A percentile compares a stretch with the other conserved stretches of the same genome.
These are phyloP conservation scores for Garcia nutans DNA, from an alignment of 345 rosid species.

Conservation along the genomic window DNA sequence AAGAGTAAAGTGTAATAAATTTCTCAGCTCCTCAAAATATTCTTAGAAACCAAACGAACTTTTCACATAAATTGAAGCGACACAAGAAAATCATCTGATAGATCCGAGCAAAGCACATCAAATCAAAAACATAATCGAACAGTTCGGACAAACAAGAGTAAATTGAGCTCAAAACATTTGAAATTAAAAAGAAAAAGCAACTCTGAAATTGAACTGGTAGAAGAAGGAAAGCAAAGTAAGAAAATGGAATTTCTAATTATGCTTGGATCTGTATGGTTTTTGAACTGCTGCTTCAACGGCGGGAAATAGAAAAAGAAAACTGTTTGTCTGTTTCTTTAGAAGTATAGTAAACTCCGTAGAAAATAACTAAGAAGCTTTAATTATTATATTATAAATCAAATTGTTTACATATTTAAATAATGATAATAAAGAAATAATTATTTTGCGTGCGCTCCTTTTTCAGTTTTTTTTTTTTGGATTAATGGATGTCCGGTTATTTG, in stretches of 20 bases:
- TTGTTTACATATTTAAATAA: too few species aligned
- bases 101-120: not conserved
- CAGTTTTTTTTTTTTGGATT: too few species aligned
- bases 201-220: not conserved
- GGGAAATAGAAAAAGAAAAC: not conserved
- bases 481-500: not conserved
- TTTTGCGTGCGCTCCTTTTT: not conserved
- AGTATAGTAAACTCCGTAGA: too few species aligned
- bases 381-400: too few species aligned
- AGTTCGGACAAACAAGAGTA: not conserved
- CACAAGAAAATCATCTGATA: not conserved
- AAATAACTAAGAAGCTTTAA: too few species aligned
- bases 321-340: not conserved
- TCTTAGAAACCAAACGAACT: constrained; percentile 1
- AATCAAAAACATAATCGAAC: not conserved
- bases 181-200: too few species aligned
- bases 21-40: not conserved
- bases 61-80: not conserved
- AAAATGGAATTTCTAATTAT: not conserved
- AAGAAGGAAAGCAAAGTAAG: too few species aligned
- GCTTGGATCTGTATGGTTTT: constrained; percentile 5
- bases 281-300: constrained; percentile 7
- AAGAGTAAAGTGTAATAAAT: not conserved
- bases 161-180: not conserved
- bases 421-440: too few species aligned